Conservation (phyloP, 768 basidiomycete species). For the Rhodotorula toruloides region DNA sequence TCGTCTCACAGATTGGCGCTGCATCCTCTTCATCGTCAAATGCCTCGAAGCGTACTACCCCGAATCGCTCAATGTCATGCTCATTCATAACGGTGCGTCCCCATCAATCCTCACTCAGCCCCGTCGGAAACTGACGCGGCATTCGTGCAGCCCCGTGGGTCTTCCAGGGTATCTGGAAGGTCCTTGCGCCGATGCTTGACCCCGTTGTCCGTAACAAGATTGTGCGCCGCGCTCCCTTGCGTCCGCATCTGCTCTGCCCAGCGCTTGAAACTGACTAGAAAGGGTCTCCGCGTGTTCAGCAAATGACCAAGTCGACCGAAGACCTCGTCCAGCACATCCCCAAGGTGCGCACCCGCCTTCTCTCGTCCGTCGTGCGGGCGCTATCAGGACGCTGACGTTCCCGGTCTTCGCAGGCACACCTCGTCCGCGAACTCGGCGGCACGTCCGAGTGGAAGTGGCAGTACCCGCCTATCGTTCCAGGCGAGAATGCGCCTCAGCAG, state of each 20-base stretch:
- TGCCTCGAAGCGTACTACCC: constrained; percentile 39
- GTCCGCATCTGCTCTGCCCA: background rate
- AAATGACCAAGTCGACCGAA: constrained; percentile 30
- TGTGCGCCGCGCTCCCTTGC: background rate
- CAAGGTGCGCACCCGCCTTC: background rate
- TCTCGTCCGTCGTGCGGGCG: background rate
- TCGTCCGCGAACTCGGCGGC: constrained; percentile 38
- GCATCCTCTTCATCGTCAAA: constrained; percentile 36
- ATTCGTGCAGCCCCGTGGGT: constrained; percentile 26
- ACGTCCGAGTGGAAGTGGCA: constrained; percentile 37
- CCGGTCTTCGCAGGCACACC: constrained; percentile 14
- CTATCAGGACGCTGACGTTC: background rate
- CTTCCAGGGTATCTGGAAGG: constrained; percentile 41
- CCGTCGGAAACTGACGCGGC: background rate
- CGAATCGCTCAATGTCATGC: constrained; percentile 35
- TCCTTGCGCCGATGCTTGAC: constrained; percentile 39
- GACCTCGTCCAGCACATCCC: constrained; percentile 22
- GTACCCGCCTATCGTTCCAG: constrained; percentile 35
- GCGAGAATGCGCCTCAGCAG: constrained; percentile 36
- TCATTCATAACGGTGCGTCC: constrained; percentile 33
- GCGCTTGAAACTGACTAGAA: background rate
- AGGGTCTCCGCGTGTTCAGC: background rate
- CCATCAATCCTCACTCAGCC: background rate
- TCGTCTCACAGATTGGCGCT: constrained; percentile 11
- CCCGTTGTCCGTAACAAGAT: constrained; percentile 41